Evolutionary conservation across 2,329 filamentous ascomycete species (phyloP), one percentile per base, ranked within the genome.

Genomic region (Dendrostoma leiphaemia): DNA sequence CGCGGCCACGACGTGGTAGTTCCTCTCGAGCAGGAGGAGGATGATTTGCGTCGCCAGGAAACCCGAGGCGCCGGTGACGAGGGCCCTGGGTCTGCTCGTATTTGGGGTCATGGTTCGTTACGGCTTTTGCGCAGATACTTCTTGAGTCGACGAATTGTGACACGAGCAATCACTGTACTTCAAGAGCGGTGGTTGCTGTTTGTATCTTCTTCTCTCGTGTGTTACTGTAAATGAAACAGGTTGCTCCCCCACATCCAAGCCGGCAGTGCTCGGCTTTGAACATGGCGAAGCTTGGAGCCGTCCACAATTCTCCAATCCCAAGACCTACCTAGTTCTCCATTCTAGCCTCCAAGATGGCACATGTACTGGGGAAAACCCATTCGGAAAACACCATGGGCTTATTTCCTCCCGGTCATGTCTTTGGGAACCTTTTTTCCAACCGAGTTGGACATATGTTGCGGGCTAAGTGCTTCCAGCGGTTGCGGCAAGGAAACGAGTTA

Each of bases 21-120:
- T n/a, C 23, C 24, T 45, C 19, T 45, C 41, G 24, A 45, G 28
- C 15, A 45, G 15, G 6, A 45, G 23, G 24, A 45, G 41, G 15
- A 45, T 45, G 41, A 45, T 45, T 9, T 45, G 41, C 12, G 41
- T 45, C 23, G 41, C 41, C n/a, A 45, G 41, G 23, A 45, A 45
- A 6, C 41, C 41, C 15, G 24, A 29, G 24, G 41, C 41, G 15
- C 41, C 41, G 28, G 41, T 45, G 1, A 45, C 26, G 6, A 45
- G 12, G 4, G 41, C 41, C 17, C 28, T 45, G 3, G 19, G 35
- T 8, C 17, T 23, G 17, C 23, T 8, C 15, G 35, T 38, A 10
- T 19, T 38, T 19, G 19, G 35, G 6, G 35, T 12, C 35, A 38
- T 38, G 19, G 23, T 38, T n/a, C n/a, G n/a, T n/a, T n/a, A n/a